Evolutionary conservation across 345 rosid genomes (phyloP).

Genomic region (Arabidopsis suecica): DNA sequence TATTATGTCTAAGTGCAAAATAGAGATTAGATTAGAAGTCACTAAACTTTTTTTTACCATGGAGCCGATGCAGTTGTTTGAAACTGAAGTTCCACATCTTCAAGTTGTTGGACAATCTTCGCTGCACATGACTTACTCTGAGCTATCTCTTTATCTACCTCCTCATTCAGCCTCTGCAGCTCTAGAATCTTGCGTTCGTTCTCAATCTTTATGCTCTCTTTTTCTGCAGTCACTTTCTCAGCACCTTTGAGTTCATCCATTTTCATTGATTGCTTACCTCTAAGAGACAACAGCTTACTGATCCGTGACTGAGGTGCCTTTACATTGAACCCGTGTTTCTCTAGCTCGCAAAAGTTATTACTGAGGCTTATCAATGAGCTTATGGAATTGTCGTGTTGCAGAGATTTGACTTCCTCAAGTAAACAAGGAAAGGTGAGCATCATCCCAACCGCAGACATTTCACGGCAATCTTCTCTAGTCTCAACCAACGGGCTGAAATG

Average conservation of each 20-base stretch:
- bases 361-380: slow-evolving; percentile 47
- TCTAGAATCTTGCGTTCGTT: slow-evolving; percentile 49
- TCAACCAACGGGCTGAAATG: slow-evolving; percentile 62
- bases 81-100: slow-evolving; percentile 39
- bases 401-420: slow-evolving; percentile 56
- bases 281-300: slow-evolving; percentile 51
- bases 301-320: slow-evolving; percentile 44
- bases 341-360: slow-evolving; percentile 58
- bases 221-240: slow-evolving; percentile 45
- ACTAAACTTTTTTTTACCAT: slow-evolving; percentile 44
- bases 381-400: slow-evolving; percentile 42
- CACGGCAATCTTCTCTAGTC: slow-evolving; percentile 59
- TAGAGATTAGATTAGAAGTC: background rate
- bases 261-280: slow-evolving; percentile 40
- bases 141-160: slow-evolving; percentile 37
- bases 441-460: slow-evolving; percentile 68
- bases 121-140: slow-evolving; percentile 30
- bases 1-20: background rate
- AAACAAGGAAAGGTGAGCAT: slow-evolving; percentile 60
- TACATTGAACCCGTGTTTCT: slow-evolving; percentile 58
- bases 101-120: slow-evolving; percentile 32
- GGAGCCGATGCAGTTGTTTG: slow-evolving; percentile 47
- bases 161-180: slow-evolving; percentile 48
- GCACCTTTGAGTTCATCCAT: slow-evolving; percentile 40
- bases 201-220: slow-evolving; percentile 30